Base-by-base conservation (phyloP, 1,284 basidiomycete species). In the Apiotrichum mycotoxinovorans region DNA sequence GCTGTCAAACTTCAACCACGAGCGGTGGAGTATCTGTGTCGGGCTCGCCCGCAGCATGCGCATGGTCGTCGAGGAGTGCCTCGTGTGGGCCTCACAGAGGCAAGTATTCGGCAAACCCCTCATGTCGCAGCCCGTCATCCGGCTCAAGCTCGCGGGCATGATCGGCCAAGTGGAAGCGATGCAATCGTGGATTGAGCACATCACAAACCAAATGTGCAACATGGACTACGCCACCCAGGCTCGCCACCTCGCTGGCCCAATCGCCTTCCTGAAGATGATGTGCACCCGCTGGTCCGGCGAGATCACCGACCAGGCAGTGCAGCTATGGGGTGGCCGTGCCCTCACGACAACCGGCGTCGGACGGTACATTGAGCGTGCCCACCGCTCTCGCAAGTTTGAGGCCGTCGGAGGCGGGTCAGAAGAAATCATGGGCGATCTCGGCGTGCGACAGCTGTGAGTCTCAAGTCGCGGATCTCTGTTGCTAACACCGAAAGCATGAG, bases 191-290 rank as follows among this genome's bases (percentile, higher is more conserved):
- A 79, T 95, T 26, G 93, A 97, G 63, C 87, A 84, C 69, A 79
- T 95, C 61, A 94, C 91, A 0, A 85, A 87, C 74, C 92, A 95
- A 77, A 95, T 95, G 92, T 85, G 83, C 72, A 86, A 92, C 67
- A 92, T 92, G 74, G 67, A 76, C 67, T 74, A 97, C 74, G 82
- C 82, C 55, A 84, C 94, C 70, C 91, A 92, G 78, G 74, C 80
- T 23, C 55, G 65, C 22, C 65, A 74, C 52, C 69, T 78, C n/a
- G 76, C 75, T 20, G 76, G 72, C 8, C 77, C 76, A 58, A 73
- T 77, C 50, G 71, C 72, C 10, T 76, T 78, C 71, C 67, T 78
- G 58, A 78, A 87, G 57, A 88, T 88, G 85, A 85, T 87, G 51
- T 58, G 62, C 10, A 77, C 76, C 0, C 60, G 68, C 23, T 70